A percentile compares a stretch with the other conserved stretches of the same genome.
Evolutionary conservation across 768 basidiomycete genomes (phyloP).

Genomic region (Serendipita sp.): DNA sequence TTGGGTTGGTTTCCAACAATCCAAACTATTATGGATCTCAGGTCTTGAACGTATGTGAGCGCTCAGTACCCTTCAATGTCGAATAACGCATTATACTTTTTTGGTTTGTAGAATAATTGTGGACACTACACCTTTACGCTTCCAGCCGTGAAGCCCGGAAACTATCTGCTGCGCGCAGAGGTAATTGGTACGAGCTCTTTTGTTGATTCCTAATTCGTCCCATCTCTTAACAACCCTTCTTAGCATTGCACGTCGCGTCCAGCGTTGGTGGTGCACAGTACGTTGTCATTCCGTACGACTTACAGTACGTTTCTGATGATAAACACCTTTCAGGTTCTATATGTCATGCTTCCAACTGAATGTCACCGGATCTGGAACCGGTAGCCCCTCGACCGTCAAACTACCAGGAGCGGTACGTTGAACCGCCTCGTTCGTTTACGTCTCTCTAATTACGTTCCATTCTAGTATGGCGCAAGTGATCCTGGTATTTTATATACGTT

Average conservation of each 20-base stretch:
- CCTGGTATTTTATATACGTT: background rate
- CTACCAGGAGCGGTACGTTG: conserved; percentile 32
- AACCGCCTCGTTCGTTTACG: conserved; percentile 28
- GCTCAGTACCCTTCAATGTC: background rate
- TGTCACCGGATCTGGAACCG: conserved; percentile 30
- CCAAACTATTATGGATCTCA: conserved; percentile 6
- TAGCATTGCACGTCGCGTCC: conserved; percentile 35
- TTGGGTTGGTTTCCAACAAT: conserved; percentile 4
- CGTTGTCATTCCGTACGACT: conserved; percentile 7
- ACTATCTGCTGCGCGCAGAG: conserved; percentile 35
- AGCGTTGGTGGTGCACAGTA: conserved; percentile 26
- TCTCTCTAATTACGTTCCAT: conserved; percentile 29
- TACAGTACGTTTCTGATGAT: conserved; percentile 13
- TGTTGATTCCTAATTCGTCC: conserved; percentile 12
- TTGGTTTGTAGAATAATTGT: conserved; percentile 29
- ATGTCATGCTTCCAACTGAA: conserved; percentile 34
- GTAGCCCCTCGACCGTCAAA: conserved; percentile 28
- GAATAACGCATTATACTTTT: background rate
- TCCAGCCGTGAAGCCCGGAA: conserved; percentile 28
- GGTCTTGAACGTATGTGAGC: background rate
- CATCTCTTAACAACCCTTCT: background rate
- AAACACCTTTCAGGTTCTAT: conserved; percentile 18
- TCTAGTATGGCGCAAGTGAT: conserved; percentile 16
- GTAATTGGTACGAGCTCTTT: conserved; percentile 26
- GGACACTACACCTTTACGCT: conserved; percentile 37